Percentiles rank a stretch among this genome's conserved stretches.
These are phyloP conservation scores for Porogramme epimiltina DNA, from an alignment of 1,284 basidiomycete species.

Conservation along the genomic window DNA sequence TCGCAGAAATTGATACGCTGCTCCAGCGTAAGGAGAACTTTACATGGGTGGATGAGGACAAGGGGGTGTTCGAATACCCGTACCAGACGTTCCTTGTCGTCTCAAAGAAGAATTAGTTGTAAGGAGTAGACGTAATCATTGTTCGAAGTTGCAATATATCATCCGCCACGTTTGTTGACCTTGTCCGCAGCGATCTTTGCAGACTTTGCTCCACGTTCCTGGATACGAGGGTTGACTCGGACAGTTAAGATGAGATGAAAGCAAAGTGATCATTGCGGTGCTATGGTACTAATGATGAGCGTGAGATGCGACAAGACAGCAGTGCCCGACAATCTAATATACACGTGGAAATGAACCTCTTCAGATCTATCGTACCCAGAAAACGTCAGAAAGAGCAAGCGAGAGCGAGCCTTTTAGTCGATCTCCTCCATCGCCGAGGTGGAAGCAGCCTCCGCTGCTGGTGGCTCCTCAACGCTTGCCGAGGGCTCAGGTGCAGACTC, in stretches of 20 bases:
- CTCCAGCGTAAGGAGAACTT: slow-evolving; percentile 45
- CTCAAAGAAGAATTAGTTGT: slow-evolving; percentile 39
- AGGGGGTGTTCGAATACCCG: slow-evolving; percentile 55
- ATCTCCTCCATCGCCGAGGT: slow-evolving; percentile 87
- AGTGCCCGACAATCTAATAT: slow-evolving; percentile 27
- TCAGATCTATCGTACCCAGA: slow-evolving; percentile 17
- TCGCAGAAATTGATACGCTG: slow-evolving; percentile 49
- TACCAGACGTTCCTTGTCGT: slow-evolving; percentile 52
- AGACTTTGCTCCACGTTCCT: no score
- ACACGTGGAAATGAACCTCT: slow-evolving; percentile 19
- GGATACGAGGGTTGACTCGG: no score
- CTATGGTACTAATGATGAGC: slow-evolving; percentile 22
- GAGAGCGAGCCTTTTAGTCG: slow-evolving; percentile 51
- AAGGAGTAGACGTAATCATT: no score
- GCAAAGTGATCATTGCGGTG: slow-evolving; percentile 22
- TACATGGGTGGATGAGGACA: slow-evolving; percentile 48
- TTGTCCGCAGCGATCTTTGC: no score
- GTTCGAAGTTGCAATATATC: no score
- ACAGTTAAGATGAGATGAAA: slow-evolving; percentile 21
- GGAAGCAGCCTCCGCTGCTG: slow-evolving; percentile 55
- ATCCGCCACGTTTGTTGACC: no score
- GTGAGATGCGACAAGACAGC: slow-evolving; percentile 28
- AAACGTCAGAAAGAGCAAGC: slow-evolving; percentile 4
- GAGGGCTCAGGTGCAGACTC: slow-evolving; percentile 40
- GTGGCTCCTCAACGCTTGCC: slow-evolving; percentile 42